These are phyloP conservation scores for Cryptococcus sp. DNA, from an alignment of 1,284 basidiomycete species.

Conservation along the genomic window DNA sequence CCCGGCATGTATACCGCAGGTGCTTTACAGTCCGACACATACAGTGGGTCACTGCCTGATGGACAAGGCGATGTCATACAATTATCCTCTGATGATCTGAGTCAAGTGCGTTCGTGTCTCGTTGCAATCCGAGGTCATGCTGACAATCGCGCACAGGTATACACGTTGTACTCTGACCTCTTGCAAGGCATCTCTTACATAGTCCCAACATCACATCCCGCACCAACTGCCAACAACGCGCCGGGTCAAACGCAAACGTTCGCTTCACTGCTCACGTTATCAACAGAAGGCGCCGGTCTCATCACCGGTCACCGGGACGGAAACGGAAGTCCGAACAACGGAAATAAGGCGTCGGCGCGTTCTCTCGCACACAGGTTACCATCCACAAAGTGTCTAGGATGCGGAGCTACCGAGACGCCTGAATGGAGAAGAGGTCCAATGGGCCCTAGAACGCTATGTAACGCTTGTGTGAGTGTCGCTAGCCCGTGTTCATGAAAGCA, in stretches of 20 bases:
- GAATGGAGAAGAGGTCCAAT: constrained; percentile 53
- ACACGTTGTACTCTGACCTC: neutral
- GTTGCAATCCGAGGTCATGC: no score
- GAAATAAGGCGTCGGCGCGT: constrained; percentile 21
- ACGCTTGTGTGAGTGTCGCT: constrained; percentile 49
- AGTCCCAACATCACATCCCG: neutral
- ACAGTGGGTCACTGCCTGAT: no score
- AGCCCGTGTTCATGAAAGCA: neutral
- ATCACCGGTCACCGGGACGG: constrained; percentile 27
- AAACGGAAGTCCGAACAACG: constrained; percentile 10
- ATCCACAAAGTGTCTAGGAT: constrained; percentile 44
- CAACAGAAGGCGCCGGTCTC: constrained; percentile 26
- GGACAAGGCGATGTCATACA: no score
- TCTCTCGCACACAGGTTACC: no score
- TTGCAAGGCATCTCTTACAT: constrained; percentile 2
- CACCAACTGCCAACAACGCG: neutral
- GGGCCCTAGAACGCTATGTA: constrained; percentile 52
- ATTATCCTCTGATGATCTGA: no score
- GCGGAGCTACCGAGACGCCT: constrained; percentile 52
- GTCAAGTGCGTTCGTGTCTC: no score
- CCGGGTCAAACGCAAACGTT: constrained; percentile 21
- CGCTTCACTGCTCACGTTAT: constrained; percentile 32
- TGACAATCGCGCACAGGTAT: no score
- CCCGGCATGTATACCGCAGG: no score
- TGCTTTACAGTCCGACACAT: no score